Conservation (phyloP, 768 basidiomycete genomes). For the Rhizopogon vulgaris region DNA sequence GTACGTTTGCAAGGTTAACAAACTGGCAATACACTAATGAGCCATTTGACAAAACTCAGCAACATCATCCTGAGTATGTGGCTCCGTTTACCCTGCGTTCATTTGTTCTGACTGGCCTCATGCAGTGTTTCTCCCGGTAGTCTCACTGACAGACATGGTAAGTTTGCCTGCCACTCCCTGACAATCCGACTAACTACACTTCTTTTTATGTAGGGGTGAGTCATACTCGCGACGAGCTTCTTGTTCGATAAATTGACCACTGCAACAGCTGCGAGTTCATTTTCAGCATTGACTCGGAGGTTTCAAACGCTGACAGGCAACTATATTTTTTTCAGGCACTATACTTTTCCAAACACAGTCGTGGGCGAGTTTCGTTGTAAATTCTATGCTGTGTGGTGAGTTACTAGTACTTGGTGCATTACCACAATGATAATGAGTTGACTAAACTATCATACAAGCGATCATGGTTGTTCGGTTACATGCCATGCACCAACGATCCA, state of each 20-base stretch:
- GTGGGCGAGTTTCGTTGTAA: neutral
- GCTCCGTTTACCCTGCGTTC: too few species aligned
- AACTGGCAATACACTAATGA: neutral
- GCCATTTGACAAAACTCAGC: neutral
- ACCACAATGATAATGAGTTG: neutral
- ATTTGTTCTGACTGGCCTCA: neutral
- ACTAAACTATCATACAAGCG: neutral
- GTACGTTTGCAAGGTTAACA: neutral
- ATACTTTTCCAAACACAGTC: neutral
- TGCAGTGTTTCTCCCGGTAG: neutral
- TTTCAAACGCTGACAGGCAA: neutral
- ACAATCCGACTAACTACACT: neutral
- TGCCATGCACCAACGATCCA: neutral
- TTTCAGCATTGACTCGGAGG: neutral
- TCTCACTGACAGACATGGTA: neutral
- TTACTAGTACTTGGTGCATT: neutral
- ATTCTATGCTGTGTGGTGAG: neutral
- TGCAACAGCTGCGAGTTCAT: neutral
- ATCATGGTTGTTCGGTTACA: neutral
- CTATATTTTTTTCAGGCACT: neutral
- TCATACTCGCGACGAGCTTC: neutral
- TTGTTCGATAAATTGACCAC: neutral
- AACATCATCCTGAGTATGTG: neutral
- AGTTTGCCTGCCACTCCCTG: neutral
- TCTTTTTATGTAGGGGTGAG: neutral